Percentiles rank a stretch among this genome's conserved stretches.
phyloP scores from a whole-genome alignment of 2,329 filamentous ascomycete species.

The Rachicladosporium sp. region DNA sequence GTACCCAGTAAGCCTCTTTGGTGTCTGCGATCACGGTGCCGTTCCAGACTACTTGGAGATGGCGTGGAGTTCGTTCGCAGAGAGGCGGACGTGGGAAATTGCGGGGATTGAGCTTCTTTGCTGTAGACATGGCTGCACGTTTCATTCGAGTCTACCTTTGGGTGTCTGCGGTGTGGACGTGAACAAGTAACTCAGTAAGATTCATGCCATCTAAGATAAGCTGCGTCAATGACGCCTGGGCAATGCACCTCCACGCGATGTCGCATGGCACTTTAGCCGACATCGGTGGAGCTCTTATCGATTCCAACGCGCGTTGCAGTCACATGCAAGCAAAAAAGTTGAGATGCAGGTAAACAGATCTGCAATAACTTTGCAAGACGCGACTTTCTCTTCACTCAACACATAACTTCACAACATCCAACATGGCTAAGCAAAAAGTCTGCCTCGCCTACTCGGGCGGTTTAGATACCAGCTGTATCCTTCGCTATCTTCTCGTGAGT shows the following conservation, averaged over 20 bases:
- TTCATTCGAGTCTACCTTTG: too few relatives aligned
- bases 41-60: conserved; percentile 44
- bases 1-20: conserved; percentile 46
- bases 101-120: conserved; percentile 40
- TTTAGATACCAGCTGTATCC: conserved; percentile 47
- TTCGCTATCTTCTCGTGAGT: conserved; percentile 30
- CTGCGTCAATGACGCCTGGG: too few relatives aligned
- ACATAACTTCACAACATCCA: conserved; percentile 7
- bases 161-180: too few relatives aligned
- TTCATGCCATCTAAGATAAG: too few relatives aligned
- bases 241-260: too few relatives aligned
- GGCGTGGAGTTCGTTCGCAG: conserved; percentile 41
- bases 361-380: too few relatives aligned
- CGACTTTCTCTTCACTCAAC: not conserved
- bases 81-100: conserved; percentile 47
- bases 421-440: conserved; percentile 32
- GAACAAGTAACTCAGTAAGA: too few relatives aligned
- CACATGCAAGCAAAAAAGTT: not conserved
- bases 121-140: conserved; percentile 1
- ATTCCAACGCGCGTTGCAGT: too few relatives aligned
- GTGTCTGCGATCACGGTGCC: conserved; percentile 46
- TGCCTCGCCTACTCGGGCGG: conserved; percentile 42
- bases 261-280: too few relatives aligned
- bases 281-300: too few relatives aligned
- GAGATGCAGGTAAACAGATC: not conserved